phyloP scores from a whole-genome alignment of 2,329 filamentous ascomycete genomes.

The Tolypocladium album region DNA sequence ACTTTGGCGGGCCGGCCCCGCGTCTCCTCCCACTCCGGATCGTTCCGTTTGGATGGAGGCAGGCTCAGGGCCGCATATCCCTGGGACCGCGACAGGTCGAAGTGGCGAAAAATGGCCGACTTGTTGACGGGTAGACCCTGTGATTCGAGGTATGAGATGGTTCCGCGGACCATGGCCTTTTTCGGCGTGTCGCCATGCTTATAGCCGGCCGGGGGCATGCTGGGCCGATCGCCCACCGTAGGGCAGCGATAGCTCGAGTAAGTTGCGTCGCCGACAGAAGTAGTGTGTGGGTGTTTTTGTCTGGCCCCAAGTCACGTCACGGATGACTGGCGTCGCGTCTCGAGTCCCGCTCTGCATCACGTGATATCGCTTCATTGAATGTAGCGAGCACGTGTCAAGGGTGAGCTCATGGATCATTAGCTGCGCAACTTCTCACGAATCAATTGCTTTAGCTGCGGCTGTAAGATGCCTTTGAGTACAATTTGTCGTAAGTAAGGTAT shows the following conservation, averaged over 20 bases:
- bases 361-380: neutral
- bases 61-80: slow-evolving; percentile 25
- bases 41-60: slow-evolving; percentile 20
- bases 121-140: slow-evolving; percentile 27
- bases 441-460: neutral
- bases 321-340: neutral
- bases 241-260: neutral
- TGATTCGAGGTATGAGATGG: slow-evolving; percentile 27
- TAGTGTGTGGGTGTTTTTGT: slow-evolving; percentile 23
- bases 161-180: slow-evolving; percentile 27
- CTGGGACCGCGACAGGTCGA: slow-evolving; percentile 25
- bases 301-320: slow-evolving; percentile 5
- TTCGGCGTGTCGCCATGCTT: slow-evolving; percentile 26
- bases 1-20: slow-evolving; percentile 24
- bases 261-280: slow-evolving; percentile 8
- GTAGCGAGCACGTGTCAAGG: no score
- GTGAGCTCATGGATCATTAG: neutral
- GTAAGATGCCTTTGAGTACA: neutral
- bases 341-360: neutral
- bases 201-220: slow-evolving; percentile 13
- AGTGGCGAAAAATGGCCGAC: slow-evolving; percentile 27
- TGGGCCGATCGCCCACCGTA: neutral
- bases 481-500: neutral
- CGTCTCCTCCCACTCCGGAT: slow-evolving; percentile 27
- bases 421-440: neutral